Evolutionary conservation across 257 asterid species (phyloP), one percentile per base, ranked within the genome.

Genomic region (Catharanthus roseus): DNA sequence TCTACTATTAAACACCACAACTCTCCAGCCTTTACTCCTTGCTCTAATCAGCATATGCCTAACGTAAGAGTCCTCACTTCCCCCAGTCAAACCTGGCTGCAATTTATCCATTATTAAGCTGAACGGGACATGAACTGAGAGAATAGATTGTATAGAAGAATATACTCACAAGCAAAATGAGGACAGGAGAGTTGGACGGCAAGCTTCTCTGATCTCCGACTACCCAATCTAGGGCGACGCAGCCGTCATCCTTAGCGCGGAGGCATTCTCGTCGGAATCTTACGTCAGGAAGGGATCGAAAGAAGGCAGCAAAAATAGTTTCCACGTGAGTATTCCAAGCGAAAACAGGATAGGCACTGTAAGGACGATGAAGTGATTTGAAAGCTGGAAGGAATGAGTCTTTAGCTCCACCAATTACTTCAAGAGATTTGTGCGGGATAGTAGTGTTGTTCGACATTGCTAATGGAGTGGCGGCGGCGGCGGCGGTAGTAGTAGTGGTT

Each of bases 41-140:
- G 97, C 99, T 79, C 84, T 84, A 78, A 85, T 70, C 70, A 89
- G 80, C 97, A 88, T 91, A 87, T 91, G 97, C 85, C 97, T 88
- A 47, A 93, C 97, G 11, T 93, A 93, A 0, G 92, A 69, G 71
- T 91, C 97, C 23, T 65, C 80, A 47, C 99, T 93, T 53, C 99
- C 99, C 71, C 99, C 99, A n/a, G 96, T 91, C 56, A 93, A 74
- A 77, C 99, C 99, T 75, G 99, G 99, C 97, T 93, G 97, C 82
- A 86, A 79, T 68, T n/a, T 70, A 67, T n/a, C 23, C 72, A 72
- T 70, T 16, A 60, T 73, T 68, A 55, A n/a, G n/a, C n/a, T n/a
- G n/a, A n/a, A n/a, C n/a, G n/a, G n/a, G n/a, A n/a, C n/a, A n/a
- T n/a, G n/a, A n/a, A n/a, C n/a, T n/a, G n/a, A n/a, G n/a, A n/a